phyloP scores from a whole-genome alignment of 176 grass and related monocot species.

The Oryza longistaminata region DNA sequence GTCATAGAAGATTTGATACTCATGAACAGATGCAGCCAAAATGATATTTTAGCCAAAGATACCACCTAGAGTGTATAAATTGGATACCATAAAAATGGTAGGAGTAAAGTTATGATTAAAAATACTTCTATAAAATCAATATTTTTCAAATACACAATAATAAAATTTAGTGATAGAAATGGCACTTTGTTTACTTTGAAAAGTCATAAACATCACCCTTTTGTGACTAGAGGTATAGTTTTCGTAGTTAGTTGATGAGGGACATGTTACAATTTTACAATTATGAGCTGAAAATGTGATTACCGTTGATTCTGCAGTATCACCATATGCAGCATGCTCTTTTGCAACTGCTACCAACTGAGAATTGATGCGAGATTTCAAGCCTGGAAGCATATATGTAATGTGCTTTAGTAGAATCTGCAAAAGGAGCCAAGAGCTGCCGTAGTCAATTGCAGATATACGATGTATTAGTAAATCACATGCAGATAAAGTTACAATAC shows the following conservation, averaged over 20 bases:
- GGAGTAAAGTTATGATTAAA: background rate
- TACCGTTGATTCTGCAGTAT: slow-evolving; percentile 82
- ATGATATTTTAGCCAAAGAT: too few relatives aligned
- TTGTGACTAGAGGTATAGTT: background rate
- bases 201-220: background rate
- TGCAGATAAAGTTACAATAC: background rate
- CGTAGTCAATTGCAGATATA: slow-evolving; percentile 25
- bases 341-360: slow-evolving; percentile 84
- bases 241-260: slow-evolving; percentile 7
- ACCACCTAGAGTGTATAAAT: too few relatives aligned
- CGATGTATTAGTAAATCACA: slow-evolving; percentile 27
- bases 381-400: slow-evolving; percentile 79
- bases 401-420: slow-evolving; percentile 94
- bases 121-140: background rate
- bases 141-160: too few relatives aligned
- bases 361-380: slow-evolving; percentile 82
- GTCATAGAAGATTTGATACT: too few relatives aligned
- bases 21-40: too few relatives aligned
- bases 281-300: slow-evolving; percentile 12
- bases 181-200: background rate
- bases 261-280: slow-evolving; percentile 18
- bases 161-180: background rate
- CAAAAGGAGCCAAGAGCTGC: slow-evolving; percentile 20
- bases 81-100: background rate
- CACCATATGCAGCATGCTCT: slow-evolving; percentile 86